Evolutionary conservation across 257 asterid genomes (phyloP).

Genomic region (Rubia yunnanensis): DNA sequence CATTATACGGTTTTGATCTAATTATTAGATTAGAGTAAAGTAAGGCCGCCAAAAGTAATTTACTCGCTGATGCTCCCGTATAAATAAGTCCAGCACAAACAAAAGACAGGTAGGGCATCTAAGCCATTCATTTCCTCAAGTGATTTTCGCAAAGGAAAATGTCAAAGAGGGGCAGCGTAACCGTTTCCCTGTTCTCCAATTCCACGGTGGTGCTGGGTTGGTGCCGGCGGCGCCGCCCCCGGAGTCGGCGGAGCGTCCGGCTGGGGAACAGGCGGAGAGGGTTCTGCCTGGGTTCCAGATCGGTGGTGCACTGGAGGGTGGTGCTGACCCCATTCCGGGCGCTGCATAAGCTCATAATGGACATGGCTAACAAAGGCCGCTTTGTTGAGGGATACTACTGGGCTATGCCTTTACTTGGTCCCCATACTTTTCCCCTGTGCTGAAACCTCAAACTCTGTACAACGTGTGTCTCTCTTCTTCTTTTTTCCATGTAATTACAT

Average conservation of each 20-base stretch:
- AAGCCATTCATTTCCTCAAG: not conserved
- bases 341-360: conserved; percentile 37
- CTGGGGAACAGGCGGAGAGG: conserved; percentile 52
- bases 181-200: conserved; percentile 32
- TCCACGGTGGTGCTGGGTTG: conserved; percentile 37
- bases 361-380: conserved; percentile 35
- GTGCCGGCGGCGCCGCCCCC: conserved; percentile 31
- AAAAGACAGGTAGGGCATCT: not conserved
- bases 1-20: too few relatives aligned
- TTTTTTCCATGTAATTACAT: not conserved
- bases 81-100: not conserved
- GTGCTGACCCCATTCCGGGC: conserved; percentile 34
- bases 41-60: not conserved
- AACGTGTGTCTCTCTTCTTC: not conserved
- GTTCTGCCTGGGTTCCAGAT: conserved; percentile 37
- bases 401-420: conserved; percentile 53
- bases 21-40: not conserved
- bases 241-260: conserved; percentile 39
- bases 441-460: conserved; percentile 16
- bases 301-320: conserved; percentile 47
- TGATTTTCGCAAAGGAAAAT: conserved; percentile 10
- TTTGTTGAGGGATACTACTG: conserved; percentile 45
- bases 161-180: conserved; percentile 27
- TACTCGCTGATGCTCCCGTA: not conserved
- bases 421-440: conserved; percentile 48